phyloP scores from a whole-genome alignment of 495 filamentous ascomycete species.

The Penicillium odoratum region DNA sequence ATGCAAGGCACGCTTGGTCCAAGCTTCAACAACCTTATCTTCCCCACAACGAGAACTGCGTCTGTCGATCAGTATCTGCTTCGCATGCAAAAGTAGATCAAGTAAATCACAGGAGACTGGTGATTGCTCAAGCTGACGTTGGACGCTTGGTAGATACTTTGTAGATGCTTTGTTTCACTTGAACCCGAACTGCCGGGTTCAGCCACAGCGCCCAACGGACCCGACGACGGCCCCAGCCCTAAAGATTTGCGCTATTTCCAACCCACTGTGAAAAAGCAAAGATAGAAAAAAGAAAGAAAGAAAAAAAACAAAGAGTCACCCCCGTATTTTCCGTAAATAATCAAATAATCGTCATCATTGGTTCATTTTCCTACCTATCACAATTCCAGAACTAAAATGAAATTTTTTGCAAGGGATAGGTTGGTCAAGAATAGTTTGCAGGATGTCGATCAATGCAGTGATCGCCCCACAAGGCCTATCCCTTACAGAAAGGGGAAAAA shows the following conservation, averaged over 20 bases:
- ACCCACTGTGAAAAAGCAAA: not conserved
- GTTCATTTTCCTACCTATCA: slow-evolving; percentile 15
- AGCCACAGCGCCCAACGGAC: not conserved
- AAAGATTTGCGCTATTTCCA: not conserved
- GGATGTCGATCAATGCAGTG: slow-evolving; percentile 10
- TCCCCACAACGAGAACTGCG: slow-evolving; percentile 4
- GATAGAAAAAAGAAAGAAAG: not conserved
- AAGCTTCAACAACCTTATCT: slow-evolving; percentile 39
- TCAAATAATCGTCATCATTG: not conserved
- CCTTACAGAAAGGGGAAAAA: not conserved
- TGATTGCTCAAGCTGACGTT: slow-evolving; percentile 10
- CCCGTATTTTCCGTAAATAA: not conserved
- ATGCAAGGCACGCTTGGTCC: slow-evolving; percentile 40
- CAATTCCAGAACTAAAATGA: slow-evolving; percentile 2
- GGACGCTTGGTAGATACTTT: not conserved
- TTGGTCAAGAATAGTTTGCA: slow-evolving; percentile 11
- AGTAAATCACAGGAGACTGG: slow-evolving; percentile 1
- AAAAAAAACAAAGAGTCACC: not conserved
- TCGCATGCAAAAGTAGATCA: not conserved
- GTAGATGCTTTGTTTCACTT: not conserved
- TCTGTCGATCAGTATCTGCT: slow-evolving; percentile 12
- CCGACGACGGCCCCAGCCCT: not conserved
- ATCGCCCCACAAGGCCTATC: slow-evolving; percentile 11
- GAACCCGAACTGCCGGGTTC: not conserved
- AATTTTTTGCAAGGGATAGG: slow-evolving; percentile 12